Evolutionary conservation across 768 basidiomycete genomes (phyloP).

Genomic region (Mycena kentingensis): DNA sequence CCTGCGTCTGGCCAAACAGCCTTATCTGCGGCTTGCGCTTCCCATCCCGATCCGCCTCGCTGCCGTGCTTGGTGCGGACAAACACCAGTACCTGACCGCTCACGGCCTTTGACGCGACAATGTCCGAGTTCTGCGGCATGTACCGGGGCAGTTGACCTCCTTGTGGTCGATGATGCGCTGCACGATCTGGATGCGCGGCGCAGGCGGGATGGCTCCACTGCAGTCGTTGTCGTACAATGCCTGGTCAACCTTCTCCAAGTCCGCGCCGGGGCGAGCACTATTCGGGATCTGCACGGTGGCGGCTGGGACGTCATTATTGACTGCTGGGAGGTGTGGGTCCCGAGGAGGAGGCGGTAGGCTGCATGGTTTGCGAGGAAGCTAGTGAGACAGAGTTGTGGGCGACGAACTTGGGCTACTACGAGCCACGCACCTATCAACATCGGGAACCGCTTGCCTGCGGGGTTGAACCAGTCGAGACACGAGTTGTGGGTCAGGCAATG

Average conservation of each 20-base stretch:
- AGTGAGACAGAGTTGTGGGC: too few relatives aligned
- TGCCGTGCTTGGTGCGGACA: constrained; percentile 95
- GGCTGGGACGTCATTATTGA: constrained; percentile 95
- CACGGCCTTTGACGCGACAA: constrained; percentile 93
- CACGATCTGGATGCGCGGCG: constrained; percentile 84
- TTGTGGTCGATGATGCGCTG: constrained; percentile 95
- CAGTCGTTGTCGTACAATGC: constrained; percentile 87
- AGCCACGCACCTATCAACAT: too few relatives aligned
- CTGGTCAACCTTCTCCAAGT: constrained; percentile 80
- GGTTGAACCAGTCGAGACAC: too few relatives aligned
- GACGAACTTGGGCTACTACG: too few relatives aligned
- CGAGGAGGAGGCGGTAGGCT: constrained; percentile 89
- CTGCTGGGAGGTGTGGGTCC: constrained; percentile 96
- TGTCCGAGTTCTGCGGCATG: constrained; percentile 98
- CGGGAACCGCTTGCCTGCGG: too few relatives aligned
- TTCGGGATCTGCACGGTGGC: constrained; percentile 93
- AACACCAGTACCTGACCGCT: constrained; percentile 93
- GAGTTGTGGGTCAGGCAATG: too few relatives aligned
- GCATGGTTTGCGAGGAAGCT: too few relatives aligned
- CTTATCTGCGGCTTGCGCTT: constrained; percentile 89
- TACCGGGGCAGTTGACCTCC: constrained; percentile 96
- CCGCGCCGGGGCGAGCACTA: constrained; percentile 63
- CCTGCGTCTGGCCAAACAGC: constrained; percentile 86
- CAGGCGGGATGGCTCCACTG: constrained; percentile 83
- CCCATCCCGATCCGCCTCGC: constrained; percentile 84